Conservation (phyloP, 805 yeast genomes). For the Yamadazyma nakazawae region DNA sequence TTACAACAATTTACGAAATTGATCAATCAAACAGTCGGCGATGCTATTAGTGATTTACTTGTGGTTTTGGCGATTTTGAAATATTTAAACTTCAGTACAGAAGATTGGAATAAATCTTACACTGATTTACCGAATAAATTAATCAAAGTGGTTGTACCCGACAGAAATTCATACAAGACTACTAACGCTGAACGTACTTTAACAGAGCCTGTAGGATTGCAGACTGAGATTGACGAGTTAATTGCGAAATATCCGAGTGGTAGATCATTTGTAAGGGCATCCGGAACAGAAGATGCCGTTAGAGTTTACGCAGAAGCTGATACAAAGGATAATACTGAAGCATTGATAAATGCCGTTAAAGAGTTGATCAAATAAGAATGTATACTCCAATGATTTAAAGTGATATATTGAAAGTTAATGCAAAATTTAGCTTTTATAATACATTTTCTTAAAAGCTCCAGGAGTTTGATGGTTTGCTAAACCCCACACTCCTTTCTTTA, state of each 20-base stretch:
- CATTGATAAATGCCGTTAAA: constrained; percentile 21
- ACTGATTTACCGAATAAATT: constrained; percentile 84
- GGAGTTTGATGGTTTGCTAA: constrained; percentile 61
- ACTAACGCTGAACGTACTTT: constrained; percentile 88
- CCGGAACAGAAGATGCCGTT: constrained; percentile 97
- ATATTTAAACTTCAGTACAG: constrained; percentile 55
- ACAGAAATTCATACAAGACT: constrained; percentile 74
- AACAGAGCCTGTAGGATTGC: constrained; percentile 74
- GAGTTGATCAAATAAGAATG: constrained; percentile 20
- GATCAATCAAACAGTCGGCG: constrained; percentile 98
- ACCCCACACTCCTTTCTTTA: constrained; percentile 68
- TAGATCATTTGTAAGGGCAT: constrained; percentile 91
- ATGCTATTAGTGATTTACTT: constrained; percentile 89
- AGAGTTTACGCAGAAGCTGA: constrained; percentile 91
- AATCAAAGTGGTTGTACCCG: constrained; percentile 77
- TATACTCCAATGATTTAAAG: neutral
- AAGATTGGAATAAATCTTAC: constrained; percentile 73
- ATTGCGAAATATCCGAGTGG: constrained; percentile 59
- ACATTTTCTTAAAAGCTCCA: constrained; percentile 64
- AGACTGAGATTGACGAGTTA: constrained; percentile 61
- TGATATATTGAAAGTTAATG: neutral
- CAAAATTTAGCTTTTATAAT: constrained; percentile 18
- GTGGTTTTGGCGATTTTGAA: constrained; percentile 66
- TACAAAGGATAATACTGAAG: constrained; percentile 29
- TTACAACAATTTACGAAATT: constrained; percentile 61